phyloP scores from a whole-genome alignment of 176 grass and related monocot species.

The Oryza meyeriana region DNA sequence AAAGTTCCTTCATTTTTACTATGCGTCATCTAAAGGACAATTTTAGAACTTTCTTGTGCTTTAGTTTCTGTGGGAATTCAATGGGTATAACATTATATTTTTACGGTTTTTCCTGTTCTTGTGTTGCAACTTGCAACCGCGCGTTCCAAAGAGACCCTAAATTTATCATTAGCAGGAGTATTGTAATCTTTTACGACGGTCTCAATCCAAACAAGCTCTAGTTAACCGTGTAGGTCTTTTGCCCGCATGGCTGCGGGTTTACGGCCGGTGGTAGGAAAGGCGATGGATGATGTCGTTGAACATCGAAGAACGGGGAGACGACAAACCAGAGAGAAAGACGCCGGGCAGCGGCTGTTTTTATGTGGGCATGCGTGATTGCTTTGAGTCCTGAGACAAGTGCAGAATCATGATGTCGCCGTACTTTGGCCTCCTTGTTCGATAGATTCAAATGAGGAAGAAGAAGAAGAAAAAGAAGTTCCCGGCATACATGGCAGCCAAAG shows the following conservation, averaged over 20 bases:
- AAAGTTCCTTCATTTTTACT: no score
- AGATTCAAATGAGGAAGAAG: constrained; percentile 10
- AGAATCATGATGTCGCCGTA: constrained; percentile 65
- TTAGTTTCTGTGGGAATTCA: no score
- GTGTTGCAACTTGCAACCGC: no score
- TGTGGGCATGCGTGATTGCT: constrained; percentile 35
- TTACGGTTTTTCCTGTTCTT: no score
- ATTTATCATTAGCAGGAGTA: no score
- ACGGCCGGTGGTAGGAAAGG: constrained; percentile 28
- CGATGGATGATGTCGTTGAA: constrained; percentile 44
- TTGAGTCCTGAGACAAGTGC: constrained; percentile 28
- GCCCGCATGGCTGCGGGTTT: constrained; percentile 42
- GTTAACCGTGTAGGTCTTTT: constrained; percentile 20
- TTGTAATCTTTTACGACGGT: not conserved
- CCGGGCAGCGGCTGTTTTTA: constrained; percentile 3
- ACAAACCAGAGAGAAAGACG: constrained; percentile 23
- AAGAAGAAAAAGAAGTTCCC: not conserved
- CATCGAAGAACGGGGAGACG: constrained; percentile 24
- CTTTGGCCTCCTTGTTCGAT: constrained; percentile 13
- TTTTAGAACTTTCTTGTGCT: no score
- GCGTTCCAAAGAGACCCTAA: no score
- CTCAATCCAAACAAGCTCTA: not conserved
- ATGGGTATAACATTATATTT: no score
- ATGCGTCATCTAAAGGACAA: no score
- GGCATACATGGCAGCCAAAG: constrained; percentile 32